Percentiles rank a stretch among this genome's conserved stretches.
Conservation (phyloP, 176 grass and related monocot species). For the Cenchrus fungigraminus region DNA sequence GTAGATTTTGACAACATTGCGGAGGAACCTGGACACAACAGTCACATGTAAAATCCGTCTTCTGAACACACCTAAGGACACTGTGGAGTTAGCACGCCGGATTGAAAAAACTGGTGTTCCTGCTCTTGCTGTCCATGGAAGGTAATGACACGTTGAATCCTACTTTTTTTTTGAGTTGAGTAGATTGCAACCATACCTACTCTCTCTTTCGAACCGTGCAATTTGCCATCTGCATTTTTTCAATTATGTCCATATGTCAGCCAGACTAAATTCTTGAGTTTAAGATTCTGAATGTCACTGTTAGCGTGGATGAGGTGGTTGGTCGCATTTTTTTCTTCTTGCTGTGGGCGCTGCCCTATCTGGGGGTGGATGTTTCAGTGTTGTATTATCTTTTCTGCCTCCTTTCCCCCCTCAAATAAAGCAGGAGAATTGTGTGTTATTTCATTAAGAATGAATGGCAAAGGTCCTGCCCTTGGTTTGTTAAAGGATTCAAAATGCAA, state of each 20-base stretch:
- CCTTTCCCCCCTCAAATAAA: too few species aligned
- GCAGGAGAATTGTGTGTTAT: too few species aligned
- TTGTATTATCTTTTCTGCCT: neutral
- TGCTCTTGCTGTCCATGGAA: slow-evolving; percentile 92
- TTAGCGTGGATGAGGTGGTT: neutral
- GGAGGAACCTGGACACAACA: slow-evolving; percentile 74
- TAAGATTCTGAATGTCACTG: neutral
- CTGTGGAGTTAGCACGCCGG: slow-evolving; percentile 83
- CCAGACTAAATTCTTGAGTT: neutral
- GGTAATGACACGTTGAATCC: slow-evolving; percentile 43
- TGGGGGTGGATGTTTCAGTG: neutral
- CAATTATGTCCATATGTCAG: neutral
- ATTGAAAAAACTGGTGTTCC: slow-evolving; percentile 93
- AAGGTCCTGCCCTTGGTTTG: neutral
- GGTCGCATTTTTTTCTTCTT: neutral
- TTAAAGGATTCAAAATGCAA: neutral
- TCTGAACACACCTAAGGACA: slow-evolving; percentile 62
- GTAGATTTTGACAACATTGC: slow-evolving; percentile 94
- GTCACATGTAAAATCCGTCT: slow-evolving; percentile 98
- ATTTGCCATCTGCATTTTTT: slow-evolving; percentile 33
- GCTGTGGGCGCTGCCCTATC: neutral
- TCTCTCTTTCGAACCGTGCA: slow-evolving; percentile 2
- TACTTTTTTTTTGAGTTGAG: slow-evolving; percentile 19
- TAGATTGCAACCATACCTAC: neutral
- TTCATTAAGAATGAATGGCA: neutral